Evolutionary conservation across 768 basidiomycete genomes (phyloP), one percentile per base, ranked within the genome.

Genomic region (Naganishia friedmannii): DNA sequence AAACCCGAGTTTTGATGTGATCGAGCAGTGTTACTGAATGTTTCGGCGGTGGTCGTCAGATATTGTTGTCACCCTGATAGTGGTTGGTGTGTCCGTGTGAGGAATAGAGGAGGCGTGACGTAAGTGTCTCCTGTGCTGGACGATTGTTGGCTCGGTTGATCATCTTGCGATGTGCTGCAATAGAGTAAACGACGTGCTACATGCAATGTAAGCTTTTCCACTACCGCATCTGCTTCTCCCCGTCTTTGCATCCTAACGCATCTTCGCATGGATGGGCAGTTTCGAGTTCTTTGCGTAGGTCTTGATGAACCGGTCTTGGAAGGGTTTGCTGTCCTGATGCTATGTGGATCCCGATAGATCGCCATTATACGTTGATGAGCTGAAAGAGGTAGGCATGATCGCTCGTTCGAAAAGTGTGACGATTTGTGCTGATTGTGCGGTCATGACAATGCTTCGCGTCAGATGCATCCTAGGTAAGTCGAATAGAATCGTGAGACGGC

Each of bases 81-180:
- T 10, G 71, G 71, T 0, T 72, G 71, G 71, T 68, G 67, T n/a
- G 71, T 72, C 1, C 48, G 71, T 31, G 71, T 73, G 19, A 68
- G 72, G 51, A 73, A 73, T 73, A 65, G 68, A 55, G 68, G 72
- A 19, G 72, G 72, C 29, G 72, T 73, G 3, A 73, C 72, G 72
- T 69, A 60, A 65, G 71, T 68, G 1, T n/a, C 32, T 55, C 15
- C n/a, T 55, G 28, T 37, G 51, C 19, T 12, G 3, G 53, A 26
- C 10, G 48, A 12, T 39, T 26, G 19, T 48, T 29, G 7, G 13
- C 3, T 15, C 57, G 4, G 10, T 28, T 37, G 53, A 48, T 53
- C 51, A 8, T 42, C 42, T 2, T 42, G 42, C 15, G 42, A 4
- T 13, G 4, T 48, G 23, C 32, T 53, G 34, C 15, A 17, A 37